Base-by-base conservation (phyloP, 2,329 filamentous ascomycete genomes). In the Calonectria montana region DNA sequence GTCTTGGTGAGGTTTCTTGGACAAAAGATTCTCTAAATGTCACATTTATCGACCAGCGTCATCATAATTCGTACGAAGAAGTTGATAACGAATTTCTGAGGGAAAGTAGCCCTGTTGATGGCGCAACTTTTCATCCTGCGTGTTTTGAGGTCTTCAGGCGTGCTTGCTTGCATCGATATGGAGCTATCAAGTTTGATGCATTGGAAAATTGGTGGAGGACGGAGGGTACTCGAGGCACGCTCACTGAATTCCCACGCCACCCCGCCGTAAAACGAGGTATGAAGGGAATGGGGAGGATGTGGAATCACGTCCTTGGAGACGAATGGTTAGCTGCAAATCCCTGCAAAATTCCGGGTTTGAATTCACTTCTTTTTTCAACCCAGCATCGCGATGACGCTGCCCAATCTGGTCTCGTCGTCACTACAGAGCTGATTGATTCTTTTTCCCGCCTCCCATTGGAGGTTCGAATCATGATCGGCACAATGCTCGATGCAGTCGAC, bases 81-180 rank as follows among this genome's bases (percentile, higher is more conserved):
- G 67, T 70, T 10, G 67, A 73, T 1, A 74, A 75, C 35, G 29
- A 27, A 7, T 43, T 76, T 0, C 66, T 53, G 31, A 15, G 53
- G 4, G 67, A 72, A 1, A 50, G 53, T 0, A 37, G 45, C 1
- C 35, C 69, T 1, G 63, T 71, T 0, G 68, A 65, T 2, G 64
- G 65, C 0, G 74, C 82, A 59, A 78, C 80, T 1, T 81, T 82
- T 16, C 80, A 82, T 9, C 76, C 80, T 0, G 71, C 78, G 0
- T 82, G 80, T 50, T 65, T 82, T 1, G 80, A 82, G 59, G 63
- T 82, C 1, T 82, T 76, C 55, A 80, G 79, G 37, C 62, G 79
- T n/a, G 80, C 75, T 0, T 78, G 73, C 1, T 27, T 77, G 3
- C 23, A 39, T 7, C 71, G 75, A 2, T 59, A 65, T 27, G 69